Evolutionary conservation across 352 stramenopile genomes (phyloP).

Genomic region (Phytophthora fragariaefolia): DNA sequence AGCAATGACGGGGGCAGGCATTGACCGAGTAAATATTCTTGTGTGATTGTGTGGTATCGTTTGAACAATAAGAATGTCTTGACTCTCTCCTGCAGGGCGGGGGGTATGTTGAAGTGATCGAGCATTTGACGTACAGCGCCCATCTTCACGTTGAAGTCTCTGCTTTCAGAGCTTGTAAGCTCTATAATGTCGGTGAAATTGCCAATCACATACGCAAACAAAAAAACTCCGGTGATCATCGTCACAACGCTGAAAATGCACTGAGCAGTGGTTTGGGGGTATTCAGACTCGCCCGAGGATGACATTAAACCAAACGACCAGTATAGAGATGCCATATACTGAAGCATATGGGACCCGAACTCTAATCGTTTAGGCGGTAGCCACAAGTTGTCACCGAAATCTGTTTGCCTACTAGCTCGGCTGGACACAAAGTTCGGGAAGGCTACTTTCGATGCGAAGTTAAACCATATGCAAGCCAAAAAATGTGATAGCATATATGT

Average conservation of each 20-base stretch:
- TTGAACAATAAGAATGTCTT: slow-evolving; percentile 73
- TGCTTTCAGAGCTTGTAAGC: slow-evolving; percentile 59
- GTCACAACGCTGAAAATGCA: slow-evolving; percentile 55
- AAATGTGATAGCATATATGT: slow-evolving; percentile 59
- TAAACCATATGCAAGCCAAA: slow-evolving; percentile 65
- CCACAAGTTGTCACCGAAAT: slow-evolving; percentile 42
- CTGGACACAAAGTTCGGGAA: slow-evolving; percentile 1
- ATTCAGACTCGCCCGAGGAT: slow-evolving; percentile 47
- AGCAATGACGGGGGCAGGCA: slow-evolving; percentile 64
- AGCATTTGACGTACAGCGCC: slow-evolving; percentile 56
- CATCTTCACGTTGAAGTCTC: slow-evolving; percentile 59
- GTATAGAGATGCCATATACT: slow-evolving; percentile 64
- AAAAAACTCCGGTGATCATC: slow-evolving; percentile 68
- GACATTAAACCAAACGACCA: slow-evolving; percentile 71
- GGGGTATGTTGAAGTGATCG: slow-evolving; percentile 53
- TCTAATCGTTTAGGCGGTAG: slow-evolving; percentile 35
- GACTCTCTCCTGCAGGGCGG: slow-evolving; percentile 47
- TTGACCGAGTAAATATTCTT: slow-evolving; percentile 58
- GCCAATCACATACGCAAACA: slow-evolving; percentile 71
- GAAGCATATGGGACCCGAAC: slow-evolving; percentile 21
- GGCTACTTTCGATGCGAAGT: slow-evolving; percentile 29
- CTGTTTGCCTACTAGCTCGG: background rate
- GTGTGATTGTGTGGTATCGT: slow-evolving; percentile 65
- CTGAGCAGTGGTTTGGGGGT: slow-evolving; percentile 50
- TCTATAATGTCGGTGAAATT: slow-evolving; percentile 68